Base-by-base conservation (phyloP, 495 filamentous ascomycete genomes). In the Hypomontagnella submonticulosa region DNA sequence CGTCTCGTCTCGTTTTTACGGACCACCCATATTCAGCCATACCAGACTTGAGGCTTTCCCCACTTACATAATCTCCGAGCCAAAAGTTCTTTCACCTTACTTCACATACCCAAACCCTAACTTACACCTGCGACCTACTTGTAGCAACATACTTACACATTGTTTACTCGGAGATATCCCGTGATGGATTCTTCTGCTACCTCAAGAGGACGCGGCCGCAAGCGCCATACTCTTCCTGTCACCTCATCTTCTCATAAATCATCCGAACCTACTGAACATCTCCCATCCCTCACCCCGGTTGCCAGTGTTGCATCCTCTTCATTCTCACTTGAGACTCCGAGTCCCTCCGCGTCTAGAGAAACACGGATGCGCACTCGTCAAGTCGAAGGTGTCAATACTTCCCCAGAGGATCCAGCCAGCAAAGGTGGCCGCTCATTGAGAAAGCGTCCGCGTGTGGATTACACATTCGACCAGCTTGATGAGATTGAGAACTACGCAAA, bases 351-450 rank as follows among this genome's bases (percentile, higher is more conserved):
- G n/a, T 64, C 63, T 73, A 79, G 73, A 69, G 77, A 61, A 63
- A 70, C 63, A 5, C 62, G 65, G n/a, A 61, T 72, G 13, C 75
- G 74, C 47, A 75, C 74, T 47, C 72, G 78, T 46, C 74, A 77
- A 52, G 51, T 59, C 10, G 58, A 75, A 3, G 63, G 69, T 12
- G 8, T 15, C 38, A 33, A 20, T 16, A 69, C 68, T n/a, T 62
- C 74, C 9, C 71, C 72, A 23, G 70, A 74, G 48, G 76, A 71
- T 37, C 59, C 67, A 48, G 73, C 75, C 23, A 80, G 73, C 52
- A 76, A 76, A 51, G 80, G 80, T 33, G 81, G 81, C n/a, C 81
- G 81, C 61, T 80, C 77, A 0, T 72, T 83, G 4, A 70, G 81
- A 60, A 82, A 78, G 65, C 75, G 81, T 16, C 63, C 77, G 15